Base-by-base conservation (phyloP, 179 eudicot species). In the Silene coronaria region DNA sequence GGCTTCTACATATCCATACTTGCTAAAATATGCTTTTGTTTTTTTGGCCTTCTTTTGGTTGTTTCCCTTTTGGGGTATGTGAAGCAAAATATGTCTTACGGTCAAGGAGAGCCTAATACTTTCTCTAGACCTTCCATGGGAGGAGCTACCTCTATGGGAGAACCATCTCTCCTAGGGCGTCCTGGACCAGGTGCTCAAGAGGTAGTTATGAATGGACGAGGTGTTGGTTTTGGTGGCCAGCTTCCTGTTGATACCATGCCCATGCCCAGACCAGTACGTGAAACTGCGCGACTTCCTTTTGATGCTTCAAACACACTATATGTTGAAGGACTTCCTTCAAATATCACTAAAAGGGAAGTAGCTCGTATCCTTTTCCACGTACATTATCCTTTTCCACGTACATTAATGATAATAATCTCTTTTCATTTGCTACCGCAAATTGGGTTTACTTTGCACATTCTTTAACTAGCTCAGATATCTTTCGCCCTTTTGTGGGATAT, bases 401-500 rank as follows among this genome's bases (percentile, higher is more conserved):
- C 42, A 63, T 27, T 26, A 13, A 71, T 14, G 67, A 62, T 26
- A 48, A 17, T 17, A 46, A 42, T 34, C 27, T 75, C 46, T 19
- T 24, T 36, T 16, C 19, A 28, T 62, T 66, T 42, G n/a, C 77
- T 23, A 72, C 38, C 32, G 23, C 68, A 36, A 51, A 60, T 23
- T 71, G 24, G 24, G 34, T 60, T 72, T 30, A 28, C 63, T 60
- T 5, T 42, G 67, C 72, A 62, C 22, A 28, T 70, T 85, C 84
- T 87, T 89, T 91, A 80, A 87, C 82, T 75, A 75, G 57, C 9
- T 42, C 82, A 91, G 97, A 90, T 84, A 91, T 91, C 69, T 91
- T 90, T 81, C 95, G 97, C 70, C 95, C 97, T 21, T 91, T 91
- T 78, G 97, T 91, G 64, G 97, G 97, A 71, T 91, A 90, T 67